Conservation (phyloP, 2,329 filamentous ascomycete species). For the Triangularia verruculosa region DNA sequence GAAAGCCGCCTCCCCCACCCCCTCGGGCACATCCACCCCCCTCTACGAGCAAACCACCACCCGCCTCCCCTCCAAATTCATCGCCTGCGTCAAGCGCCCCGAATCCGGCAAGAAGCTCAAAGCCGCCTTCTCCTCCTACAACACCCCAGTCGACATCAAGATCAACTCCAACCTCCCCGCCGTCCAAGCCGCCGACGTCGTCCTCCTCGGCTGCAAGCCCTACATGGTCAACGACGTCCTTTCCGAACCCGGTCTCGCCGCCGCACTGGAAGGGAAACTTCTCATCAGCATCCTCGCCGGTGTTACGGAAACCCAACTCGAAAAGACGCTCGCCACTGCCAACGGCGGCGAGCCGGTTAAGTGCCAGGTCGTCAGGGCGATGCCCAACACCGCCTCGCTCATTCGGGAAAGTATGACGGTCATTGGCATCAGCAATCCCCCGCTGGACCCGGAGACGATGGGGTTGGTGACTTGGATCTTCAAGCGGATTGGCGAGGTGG, state of each 20-base stretch:
- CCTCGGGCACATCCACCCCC: slow-evolving; percentile 44
- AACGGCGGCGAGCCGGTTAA: slow-evolving; percentile 45
- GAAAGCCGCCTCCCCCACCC: slow-evolving; percentile 42
- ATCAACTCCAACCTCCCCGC: slow-evolving; percentile 70
- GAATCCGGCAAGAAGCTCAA: slow-evolving; percentile 68
- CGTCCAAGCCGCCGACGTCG: slow-evolving; percentile 64
- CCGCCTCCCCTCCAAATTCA: slow-evolving; percentile 68
- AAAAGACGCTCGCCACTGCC: slow-evolving; percentile 56
- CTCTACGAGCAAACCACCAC: slow-evolving; percentile 47
- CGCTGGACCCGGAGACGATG: slow-evolving; percentile 52
- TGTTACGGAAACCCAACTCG: slow-evolving; percentile 67
- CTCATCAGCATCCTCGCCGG: slow-evolving; percentile 80
- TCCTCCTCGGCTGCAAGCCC: slow-evolving; percentile 80
- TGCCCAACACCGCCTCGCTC: slow-evolving; percentile 80
- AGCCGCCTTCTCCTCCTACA: slow-evolving; percentile 61
- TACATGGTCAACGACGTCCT: slow-evolving; percentile 70
- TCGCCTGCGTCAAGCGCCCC: slow-evolving; percentile 73
- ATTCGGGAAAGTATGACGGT: slow-evolving; percentile 82
- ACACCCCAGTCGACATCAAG: slow-evolving; percentile 56
- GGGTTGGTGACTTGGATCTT: slow-evolving; percentile 73
- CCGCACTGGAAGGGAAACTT: slow-evolving; percentile 74
- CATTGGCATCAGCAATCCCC: slow-evolving; percentile 61
- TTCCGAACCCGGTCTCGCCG: slow-evolving; percentile 62
- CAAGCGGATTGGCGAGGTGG: slow-evolving; percentile 67
- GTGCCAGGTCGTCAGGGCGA: slow-evolving; percentile 70